Conservation (phyloP, 768 basidiomycete genomes). For the Trametes meyenii region DNA sequence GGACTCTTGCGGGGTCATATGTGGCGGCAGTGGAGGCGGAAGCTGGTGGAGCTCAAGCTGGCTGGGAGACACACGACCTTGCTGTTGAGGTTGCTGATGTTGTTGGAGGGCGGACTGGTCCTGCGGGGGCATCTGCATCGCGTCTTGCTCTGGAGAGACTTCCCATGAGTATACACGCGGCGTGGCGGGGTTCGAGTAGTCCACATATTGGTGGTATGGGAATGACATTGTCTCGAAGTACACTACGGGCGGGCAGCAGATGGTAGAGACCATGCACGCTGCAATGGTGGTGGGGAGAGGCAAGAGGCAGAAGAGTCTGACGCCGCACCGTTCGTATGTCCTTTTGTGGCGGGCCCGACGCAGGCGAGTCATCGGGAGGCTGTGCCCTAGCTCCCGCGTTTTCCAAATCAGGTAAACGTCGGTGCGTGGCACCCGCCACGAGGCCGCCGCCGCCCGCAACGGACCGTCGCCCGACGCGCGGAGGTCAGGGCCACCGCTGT, state of each 20-base stretch:
- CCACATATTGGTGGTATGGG: slow-evolving; percentile 26
- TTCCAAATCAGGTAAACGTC: slow-evolving; percentile 10
- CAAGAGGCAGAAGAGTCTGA: not conserved
- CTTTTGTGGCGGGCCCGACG: slow-evolving; percentile 20
- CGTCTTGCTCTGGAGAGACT: slow-evolving; percentile 18
- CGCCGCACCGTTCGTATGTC: slow-evolving; percentile 1
- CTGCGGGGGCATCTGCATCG: slow-evolving; percentile 12
- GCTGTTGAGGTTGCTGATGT: slow-evolving; percentile 13
- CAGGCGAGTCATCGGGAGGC: slow-evolving; percentile 10
- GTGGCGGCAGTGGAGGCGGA: slow-evolving; percentile 7
- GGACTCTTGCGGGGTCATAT: slow-evolving; percentile 11
- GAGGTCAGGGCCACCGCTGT: not conserved
- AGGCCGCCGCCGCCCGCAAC: slow-evolving; percentile 5
- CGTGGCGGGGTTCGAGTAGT: slow-evolving; percentile 27
- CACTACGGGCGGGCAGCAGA: slow-evolving; percentile 9
- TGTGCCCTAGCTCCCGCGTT: not conserved
- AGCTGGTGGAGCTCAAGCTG: slow-evolving; percentile 24
- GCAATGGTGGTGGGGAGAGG: slow-evolving; percentile 6
- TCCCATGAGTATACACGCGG: slow-evolving; percentile 27
- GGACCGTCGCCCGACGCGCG: slow-evolving; percentile 8
- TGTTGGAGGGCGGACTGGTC: slow-evolving; percentile 11
- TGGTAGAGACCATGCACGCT: slow-evolving; percentile 9
- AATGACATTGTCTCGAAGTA: slow-evolving; percentile 27
- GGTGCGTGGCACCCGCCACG: slow-evolving; percentile 12
- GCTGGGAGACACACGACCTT: slow-evolving; percentile 16